Evolutionary conservation across 2,329 filamentous ascomycete genomes (phyloP).

Genomic region (Calonectria multiphialidica): DNA sequence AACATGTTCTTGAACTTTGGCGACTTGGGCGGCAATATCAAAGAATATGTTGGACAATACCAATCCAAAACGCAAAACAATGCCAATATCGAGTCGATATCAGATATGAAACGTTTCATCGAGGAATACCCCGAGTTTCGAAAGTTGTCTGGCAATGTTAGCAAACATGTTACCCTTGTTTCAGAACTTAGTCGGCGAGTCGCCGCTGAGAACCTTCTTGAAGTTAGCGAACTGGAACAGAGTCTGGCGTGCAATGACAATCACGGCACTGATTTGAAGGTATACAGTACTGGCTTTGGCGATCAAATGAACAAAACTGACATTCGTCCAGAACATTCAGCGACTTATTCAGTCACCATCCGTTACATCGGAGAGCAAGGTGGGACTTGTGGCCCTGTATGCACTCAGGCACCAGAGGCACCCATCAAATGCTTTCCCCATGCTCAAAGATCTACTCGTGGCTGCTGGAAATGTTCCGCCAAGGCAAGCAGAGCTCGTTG

Average conservation of each 20-base stretch:
- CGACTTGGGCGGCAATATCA: slow-evolving; percentile 94
- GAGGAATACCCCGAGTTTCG: slow-evolving; percentile 99
- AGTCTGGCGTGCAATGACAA: slow-evolving; percentile 98
- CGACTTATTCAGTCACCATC: slow-evolving; percentile 83
- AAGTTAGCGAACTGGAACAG: slow-evolving; percentile 97
- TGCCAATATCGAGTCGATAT: slow-evolving; percentile 95
- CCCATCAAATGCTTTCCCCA: slow-evolving; percentile 83
- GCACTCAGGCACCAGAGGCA: slow-evolving; percentile 92
- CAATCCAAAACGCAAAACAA: slow-evolving; percentile 97
- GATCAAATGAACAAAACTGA: slow-evolving; percentile 35
- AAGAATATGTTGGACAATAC: slow-evolving; percentile 98
- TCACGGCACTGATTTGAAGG: slow-evolving; percentile 90
- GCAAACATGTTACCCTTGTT: slow-evolving; percentile 97
- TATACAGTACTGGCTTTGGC: slow-evolving; percentile 50
- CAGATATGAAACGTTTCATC: slow-evolving; percentile 99
- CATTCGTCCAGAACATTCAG: slow-evolving; percentile 76
- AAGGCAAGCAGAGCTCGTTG: slow-evolving; percentile 82
- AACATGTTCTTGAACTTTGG: slow-evolving; percentile 99
- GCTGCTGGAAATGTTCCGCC: slow-evolving; percentile 86
- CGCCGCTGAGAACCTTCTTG: slow-evolving; percentile 86
- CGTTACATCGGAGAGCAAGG: slow-evolving; percentile 85
- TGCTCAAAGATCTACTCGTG: slow-evolving; percentile 87
- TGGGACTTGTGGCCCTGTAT: slow-evolving; percentile 93
- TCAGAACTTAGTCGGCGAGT: slow-evolving; percentile 93
- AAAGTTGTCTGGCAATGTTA: slow-evolving; percentile 96